These are phyloP conservation scores for Pichia californica DNA, from an alignment of 805 yeast species.

Conservation along the genomic window DNA sequence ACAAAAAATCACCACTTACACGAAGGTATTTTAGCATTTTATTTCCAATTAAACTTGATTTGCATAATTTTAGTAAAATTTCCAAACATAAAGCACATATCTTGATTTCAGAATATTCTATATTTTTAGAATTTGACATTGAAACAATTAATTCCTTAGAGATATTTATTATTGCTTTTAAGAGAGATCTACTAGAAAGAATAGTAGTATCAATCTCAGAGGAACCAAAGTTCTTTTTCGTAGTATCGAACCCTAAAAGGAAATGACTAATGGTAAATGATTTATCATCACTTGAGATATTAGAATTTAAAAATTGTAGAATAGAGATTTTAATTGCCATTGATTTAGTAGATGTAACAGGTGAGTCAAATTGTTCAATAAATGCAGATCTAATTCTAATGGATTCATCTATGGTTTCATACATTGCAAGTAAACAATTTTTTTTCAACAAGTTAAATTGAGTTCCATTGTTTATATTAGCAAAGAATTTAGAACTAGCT, in stretches of 20 bases:
- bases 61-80: constrained; percentile 55
- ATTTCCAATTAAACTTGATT: constrained; percentile 47
- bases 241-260: constrained; percentile 63
- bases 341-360: constrained; percentile 31
- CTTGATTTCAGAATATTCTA: constrained; percentile 50
- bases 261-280: constrained; percentile 60
- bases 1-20: too few species aligned
- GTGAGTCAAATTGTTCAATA: constrained; percentile 56
- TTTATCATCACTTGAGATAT: constrained; percentile 33
- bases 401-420: constrained; percentile 75
- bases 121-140: constrained; percentile 31
- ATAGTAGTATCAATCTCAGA: constrained; percentile 41
- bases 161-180: constrained; percentile 46
- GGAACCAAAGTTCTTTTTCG: constrained; percentile 41
- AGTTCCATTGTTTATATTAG: constrained; percentile 12
- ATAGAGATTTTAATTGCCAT: constrained; percentile 50
- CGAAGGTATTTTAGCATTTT: constrained; percentile 49
- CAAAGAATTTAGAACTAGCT: constrained; percentile 38
- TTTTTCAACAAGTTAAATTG: constrained; percentile 28
- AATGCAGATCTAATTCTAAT: constrained; percentile 65
- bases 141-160: constrained; percentile 41
- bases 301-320: constrained; percentile 48
- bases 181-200: constrained; percentile 46
- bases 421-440: constrained; percentile 60
- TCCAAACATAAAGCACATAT: constrained; percentile 55